Evolutionary conservation across 495 filamentous ascomycete species (phyloP), one percentile per base, ranked within the genome.

Genomic region (Bombardia bombarda): DNA sequence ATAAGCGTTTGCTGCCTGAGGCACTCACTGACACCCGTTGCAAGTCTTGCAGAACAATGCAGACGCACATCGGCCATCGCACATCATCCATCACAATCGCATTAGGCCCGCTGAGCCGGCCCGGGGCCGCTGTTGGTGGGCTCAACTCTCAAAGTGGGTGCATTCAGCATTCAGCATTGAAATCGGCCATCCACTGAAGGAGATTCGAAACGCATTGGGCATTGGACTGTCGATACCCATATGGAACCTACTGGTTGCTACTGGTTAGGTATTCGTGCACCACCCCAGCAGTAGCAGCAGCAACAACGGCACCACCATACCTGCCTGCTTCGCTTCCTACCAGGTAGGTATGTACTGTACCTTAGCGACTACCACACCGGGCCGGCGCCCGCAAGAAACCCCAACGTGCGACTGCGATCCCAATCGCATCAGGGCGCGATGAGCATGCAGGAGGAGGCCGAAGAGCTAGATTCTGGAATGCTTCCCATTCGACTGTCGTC

Each of bases 1-100:
- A 60, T 60, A 60, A 60, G 57, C 33, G 32, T 49, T 60, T 43
- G 13, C 24, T 14, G 49, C 50, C 47, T 56, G 37, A 50, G 50
- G 46, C 45, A 32, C 13, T 8, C 6, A 40, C 7, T 12, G 8
- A 37, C 26, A 2, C 21, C 10, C 19, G 38, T 14, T 33, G 8
- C 7, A 12, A 30, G 33, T 30, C 12, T 30, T 30, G 8, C 28
- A n/a, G n/a, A n/a, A n/a, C n/a, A n/a, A n/a, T n/a, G n/a, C n/a
- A n/a, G n/a, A n/a, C n/a, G n/a, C n/a, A n/a, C n/a, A n/a, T 39
- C 8, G 20, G 12, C 23, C 12, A 16, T 16, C 24, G 21, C 13
- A n/a, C 14, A n/a, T 2, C 22, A 26, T 22, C 30, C 4, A 7
- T 18, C 38, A 40, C 7, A 17, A 17, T 5, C 6, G 26, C 30